These are phyloP conservation scores for Penicillium sp. DNA, from an alignment of 2,329 filamentous ascomycete species.

Conservation along the genomic window DNA sequence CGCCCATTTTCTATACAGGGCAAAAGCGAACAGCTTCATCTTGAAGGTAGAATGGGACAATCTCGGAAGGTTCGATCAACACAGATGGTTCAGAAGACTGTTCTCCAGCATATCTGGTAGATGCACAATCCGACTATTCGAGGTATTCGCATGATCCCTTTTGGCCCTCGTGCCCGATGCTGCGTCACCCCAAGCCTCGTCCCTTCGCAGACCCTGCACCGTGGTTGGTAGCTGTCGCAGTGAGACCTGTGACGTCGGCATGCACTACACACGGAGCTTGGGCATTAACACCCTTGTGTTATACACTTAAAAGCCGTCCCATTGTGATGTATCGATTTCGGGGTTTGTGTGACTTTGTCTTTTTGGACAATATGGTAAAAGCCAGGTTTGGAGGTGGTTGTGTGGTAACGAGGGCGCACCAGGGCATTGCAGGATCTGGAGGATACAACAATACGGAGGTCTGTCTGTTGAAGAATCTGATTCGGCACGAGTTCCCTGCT, in stretches of 20 bases:
- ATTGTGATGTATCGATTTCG: not conserved
- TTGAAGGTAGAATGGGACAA: no score
- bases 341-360: not conserved
- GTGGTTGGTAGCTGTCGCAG: conserved; percentile 56
- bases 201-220: conserved; percentile 38
- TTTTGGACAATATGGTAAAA: not conserved
- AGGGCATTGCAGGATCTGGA: no score
- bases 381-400: no score
- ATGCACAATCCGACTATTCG: conserved; percentile 10
- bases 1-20: no score
- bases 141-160: conserved; percentile 20
- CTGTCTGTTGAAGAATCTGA: no score
- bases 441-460: no score
- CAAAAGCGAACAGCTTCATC: no score
- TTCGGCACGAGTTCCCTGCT: no score
- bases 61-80: no score
- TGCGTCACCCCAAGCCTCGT: conserved; percentile 17
- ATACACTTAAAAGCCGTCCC: not conserved
- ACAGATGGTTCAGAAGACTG: no score
- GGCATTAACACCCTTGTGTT: conserved; percentile 4
- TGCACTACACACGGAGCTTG: conserved; percentile 22
- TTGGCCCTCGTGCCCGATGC: conserved; percentile 17
- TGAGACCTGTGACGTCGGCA: conserved; percentile 57
- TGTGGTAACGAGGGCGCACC: no score
- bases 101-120: conserved; percentile 6